Percentiles rank a stretch among this genome's conserved stretches.
phyloP scores from a whole-genome alignment of 257 asterid species.

The Capsicum chinense region DNA sequence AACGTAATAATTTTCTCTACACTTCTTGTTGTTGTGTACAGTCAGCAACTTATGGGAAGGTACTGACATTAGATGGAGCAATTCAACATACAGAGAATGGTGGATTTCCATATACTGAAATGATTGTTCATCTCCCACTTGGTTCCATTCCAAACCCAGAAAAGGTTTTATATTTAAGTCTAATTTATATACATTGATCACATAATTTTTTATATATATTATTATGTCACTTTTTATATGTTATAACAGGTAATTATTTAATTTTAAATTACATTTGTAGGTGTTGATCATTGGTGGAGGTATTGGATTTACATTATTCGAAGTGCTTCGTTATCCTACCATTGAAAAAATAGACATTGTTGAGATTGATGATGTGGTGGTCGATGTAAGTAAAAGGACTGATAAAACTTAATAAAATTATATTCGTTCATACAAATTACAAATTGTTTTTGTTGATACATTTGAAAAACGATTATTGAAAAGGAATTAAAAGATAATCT shows the following conservation, averaged over 20 bases:
- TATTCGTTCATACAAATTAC: too few species aligned
- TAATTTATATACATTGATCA: too few species aligned
- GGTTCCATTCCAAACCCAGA: constrained; percentile 31
- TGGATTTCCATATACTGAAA: constrained; percentile 35
- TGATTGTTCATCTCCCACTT: constrained; percentile 39
- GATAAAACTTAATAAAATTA: too few species aligned
- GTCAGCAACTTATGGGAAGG: constrained; percentile 38
- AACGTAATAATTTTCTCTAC: neutral
- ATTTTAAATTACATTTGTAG: neutral
- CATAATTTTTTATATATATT: too few species aligned
- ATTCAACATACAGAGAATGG: constrained; percentile 38
- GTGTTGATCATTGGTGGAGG: constrained; percentile 36
- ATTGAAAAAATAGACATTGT: constrained; percentile 28
- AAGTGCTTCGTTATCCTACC: constrained; percentile 28
- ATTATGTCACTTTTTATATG: too few species aligned
- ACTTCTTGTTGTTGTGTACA: neutral
- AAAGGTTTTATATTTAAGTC: neutral
- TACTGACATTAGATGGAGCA: constrained; percentile 36
- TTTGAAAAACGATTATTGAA: too few species aligned
- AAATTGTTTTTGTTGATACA: too few species aligned
- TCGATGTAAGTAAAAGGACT: constrained; percentile 22
- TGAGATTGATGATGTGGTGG: constrained; percentile 34
- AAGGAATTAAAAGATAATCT: too few species aligned
- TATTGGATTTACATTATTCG: constrained; percentile 31
- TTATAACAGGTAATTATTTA: neutral